Evolutionary conservation across 441 rosid genomes (phyloP).

Genomic region (Kokia cookei): DNA sequence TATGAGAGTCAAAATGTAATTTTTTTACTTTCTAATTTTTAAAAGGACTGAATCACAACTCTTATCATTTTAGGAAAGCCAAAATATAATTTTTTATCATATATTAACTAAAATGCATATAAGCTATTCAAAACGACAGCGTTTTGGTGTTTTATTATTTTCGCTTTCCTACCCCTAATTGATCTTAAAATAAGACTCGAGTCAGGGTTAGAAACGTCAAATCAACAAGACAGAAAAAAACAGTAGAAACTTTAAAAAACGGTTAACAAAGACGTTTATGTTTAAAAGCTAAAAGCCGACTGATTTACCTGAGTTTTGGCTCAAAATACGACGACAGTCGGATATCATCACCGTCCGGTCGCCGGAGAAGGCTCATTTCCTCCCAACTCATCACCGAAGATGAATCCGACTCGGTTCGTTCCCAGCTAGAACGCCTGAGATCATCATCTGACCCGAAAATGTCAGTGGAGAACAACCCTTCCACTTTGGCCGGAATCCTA

Average conservation of each 20-base stretch:
- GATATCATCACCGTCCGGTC: slow-evolving; percentile 44
- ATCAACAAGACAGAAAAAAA: not conserved
- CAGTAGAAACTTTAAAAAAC: not conserved
- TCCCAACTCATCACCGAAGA: slow-evolving; percentile 71
- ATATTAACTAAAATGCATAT: no score
- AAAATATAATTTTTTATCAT: no score
- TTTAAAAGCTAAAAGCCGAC: not conserved
- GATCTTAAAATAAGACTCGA: not conserved
- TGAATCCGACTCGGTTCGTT: slow-evolving; percentile 57
- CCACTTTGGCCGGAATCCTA: slow-evolving; percentile 53
- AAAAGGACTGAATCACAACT: not conserved
- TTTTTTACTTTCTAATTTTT: no score
- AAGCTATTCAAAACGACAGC: not conserved
- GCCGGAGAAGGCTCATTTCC: slow-evolving; percentile 66
- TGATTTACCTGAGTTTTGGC: slow-evolving; percentile 66
- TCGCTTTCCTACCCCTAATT: not conserved
- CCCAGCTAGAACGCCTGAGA: slow-evolving; percentile 30
- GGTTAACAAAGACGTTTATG: not conserved
- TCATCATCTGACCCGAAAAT: slow-evolving; percentile 45
- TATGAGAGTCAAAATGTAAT: not conserved
- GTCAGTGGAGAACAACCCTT: slow-evolving; percentile 55
- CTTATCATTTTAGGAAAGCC: no score
- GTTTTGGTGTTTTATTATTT: not conserved
- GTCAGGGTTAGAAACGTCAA: slow-evolving; percentile 6
- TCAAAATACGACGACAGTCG: slow-evolving; percentile 57